Percentiles rank a stretch among this genome's conserved stretches.
phyloP scores from a whole-genome alignment of 305 asterid genomes.

The Fraxinus angustifolia region DNA sequence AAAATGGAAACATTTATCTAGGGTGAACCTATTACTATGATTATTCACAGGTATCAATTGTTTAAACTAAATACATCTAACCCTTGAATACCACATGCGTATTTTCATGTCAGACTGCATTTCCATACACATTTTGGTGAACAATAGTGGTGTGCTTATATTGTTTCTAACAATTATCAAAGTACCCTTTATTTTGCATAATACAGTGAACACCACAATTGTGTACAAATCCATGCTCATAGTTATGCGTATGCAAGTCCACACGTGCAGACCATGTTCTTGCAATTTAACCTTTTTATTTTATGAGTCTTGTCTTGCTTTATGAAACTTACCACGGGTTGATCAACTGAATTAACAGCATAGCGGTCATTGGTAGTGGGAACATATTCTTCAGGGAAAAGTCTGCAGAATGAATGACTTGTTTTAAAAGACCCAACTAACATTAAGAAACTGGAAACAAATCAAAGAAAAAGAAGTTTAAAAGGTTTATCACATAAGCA shows the following conservation, averaged over 20 bases:
- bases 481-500: slow-evolving; percentile 8
- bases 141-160: not conserved
- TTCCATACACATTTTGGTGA: not conserved
- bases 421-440: slow-evolving; percentile 17
- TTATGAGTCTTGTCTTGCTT: not conserved
- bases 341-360: slow-evolving; percentile 70
- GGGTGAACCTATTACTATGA: not conserved
- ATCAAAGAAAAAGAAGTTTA: slow-evolving; percentile 12
- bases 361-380: slow-evolving; percentile 56
- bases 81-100: not conserved
- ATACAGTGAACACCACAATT: not conserved
- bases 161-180: not conserved
- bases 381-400: slow-evolving; percentile 67
- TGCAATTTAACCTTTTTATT: not conserved
- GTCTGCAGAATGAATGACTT: slow-evolving; percentile 43
- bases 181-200: not conserved
- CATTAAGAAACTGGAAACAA: slow-evolving; percentile 16
- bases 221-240: not conserved
- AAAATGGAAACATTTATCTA: not conserved
- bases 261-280: not conserved
- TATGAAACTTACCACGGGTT: slow-evolving; percentile 51
- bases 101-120: not conserved
- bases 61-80: not conserved
- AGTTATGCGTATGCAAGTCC: not conserved
- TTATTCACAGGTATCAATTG: not conserved